A percentile compares a stretch with the other conserved stretches of the same genome.
These are phyloP conservation scores for Phytophthora palmivora DNA, from an alignment of 352 stramenopile genomes.

Conservation along the genomic window DNA sequence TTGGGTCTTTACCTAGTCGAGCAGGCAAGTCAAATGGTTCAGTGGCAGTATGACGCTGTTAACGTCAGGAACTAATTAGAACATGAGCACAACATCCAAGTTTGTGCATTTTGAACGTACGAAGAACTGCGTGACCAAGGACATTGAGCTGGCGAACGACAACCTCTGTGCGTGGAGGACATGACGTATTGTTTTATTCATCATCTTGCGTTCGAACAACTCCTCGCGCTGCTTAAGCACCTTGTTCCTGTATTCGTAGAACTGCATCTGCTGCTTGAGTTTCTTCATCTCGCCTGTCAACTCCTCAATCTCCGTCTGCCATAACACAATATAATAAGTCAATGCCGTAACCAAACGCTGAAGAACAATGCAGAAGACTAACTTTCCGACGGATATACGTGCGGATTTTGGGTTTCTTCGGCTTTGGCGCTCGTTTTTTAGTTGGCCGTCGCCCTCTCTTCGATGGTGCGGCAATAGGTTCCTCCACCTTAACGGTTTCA, in stretches of 20 bases:
- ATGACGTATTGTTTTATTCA: slow-evolving; percentile 27
- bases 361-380: background rate
- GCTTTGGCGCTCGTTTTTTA: slow-evolving; percentile 17
- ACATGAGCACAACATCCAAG: background rate
- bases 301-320: slow-evolving; percentile 33
- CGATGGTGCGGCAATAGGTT: background rate
- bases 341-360: background rate
- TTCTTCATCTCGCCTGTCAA: slow-evolving; percentile 24
- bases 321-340: background rate
- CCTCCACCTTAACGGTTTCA: background rate
- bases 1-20: slow-evolving; percentile 24
- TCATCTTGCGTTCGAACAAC: slow-evolving; percentile 21
- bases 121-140: slow-evolving; percentile 38
- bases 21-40: slow-evolving; percentile 38
- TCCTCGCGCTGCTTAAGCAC: slow-evolving; percentile 20
- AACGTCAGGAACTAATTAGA: slow-evolving; percentile 2
- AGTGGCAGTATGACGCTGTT: slow-evolving; percentile 24
- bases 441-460: slow-evolving; percentile 14
- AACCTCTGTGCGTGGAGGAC: slow-evolving; percentile 28
- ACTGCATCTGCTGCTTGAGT: slow-evolving; percentile 32
- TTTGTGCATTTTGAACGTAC: slow-evolving; percentile 18
- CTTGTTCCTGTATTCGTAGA: slow-evolving; percentile 12
- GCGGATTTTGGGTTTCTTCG: slow-evolving; percentile 29
- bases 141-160: slow-evolving; percentile 33
- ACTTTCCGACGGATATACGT: slow-evolving; percentile 36